Base-by-base conservation (phyloP, 1,284 basidiomycete species). In the Butyriboletus pseudospeciosus region DNA sequence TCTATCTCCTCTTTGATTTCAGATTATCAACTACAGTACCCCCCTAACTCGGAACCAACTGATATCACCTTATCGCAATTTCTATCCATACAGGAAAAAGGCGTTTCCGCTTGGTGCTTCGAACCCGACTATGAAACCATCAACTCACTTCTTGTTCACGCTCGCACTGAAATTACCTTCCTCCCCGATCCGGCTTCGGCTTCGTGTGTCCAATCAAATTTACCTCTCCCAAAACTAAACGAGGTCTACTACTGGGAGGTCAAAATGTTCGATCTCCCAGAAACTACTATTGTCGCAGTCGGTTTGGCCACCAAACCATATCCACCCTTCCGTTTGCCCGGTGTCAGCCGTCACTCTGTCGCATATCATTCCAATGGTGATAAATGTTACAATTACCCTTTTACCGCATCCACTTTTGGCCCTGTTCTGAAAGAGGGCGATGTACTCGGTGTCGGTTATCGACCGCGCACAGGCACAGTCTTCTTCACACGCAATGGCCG, bases 161-260 rank as follows among this genome's bases (percentile, higher is more conserved):
- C 91, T 7, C 85, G 94, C 48, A 98, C 94, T 0, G 94, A 98
- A 73, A 89, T 98, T 65, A 96, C 93, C 2, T 98, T 98, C 74
- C 84, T 98, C 53, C 87, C 94, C 30, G 95, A 98, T 71, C 94
- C 94, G 9, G 87, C 90, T 20, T 93, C 92, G 20, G 90, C 92
- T 3, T 94, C 94, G 25, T 92, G 84, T 54, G 94, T 98, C 7
- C 92, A 97, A 75, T 94, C 92, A 49, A 98, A 98, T 70, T 79
- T 98, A 8, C 94, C 94, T 0, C 75, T 98, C 6, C 94, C 94
- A 14, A 96, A 96, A 69, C 78, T 97, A 50, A 98, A 98, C 73
- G 94, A 98, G 71, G 93, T 96, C 14, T 98, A 98, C 71, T 98
- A 98, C 70, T 98, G 92, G 90, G 94, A 98, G 70, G 90, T 94